Percentiles rank a stretch among this genome's conserved stretches.
These are phyloP conservation scores for Diphasiastrum complanatum DNA, from an alignment of 83 land plant species.

Conservation along the genomic window DNA sequence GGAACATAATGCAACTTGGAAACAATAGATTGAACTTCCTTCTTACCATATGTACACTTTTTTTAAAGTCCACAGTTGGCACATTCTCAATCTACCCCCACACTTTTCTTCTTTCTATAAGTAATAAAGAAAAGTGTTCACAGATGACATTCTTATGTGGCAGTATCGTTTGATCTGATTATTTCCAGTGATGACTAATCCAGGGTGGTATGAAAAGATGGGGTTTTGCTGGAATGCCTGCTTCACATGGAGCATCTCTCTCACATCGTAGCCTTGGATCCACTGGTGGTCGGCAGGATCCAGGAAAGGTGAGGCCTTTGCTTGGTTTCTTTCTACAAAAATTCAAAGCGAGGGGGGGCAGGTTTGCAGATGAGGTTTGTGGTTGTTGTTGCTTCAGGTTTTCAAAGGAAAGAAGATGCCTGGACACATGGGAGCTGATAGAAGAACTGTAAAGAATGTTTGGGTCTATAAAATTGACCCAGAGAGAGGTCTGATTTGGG, in stretches of 20 bases:
- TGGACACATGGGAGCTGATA: conserved; percentile 87
- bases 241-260: conserved; percentile 90
- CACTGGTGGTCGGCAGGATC: conserved; percentile 93
- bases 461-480: conserved; percentile 96
- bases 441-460: conserved; percentile 75
- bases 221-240: conserved; percentile 82
- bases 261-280: conserved; percentile 83
- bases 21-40: too few relatives aligned
- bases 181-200: too few relatives aligned
- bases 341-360: neutral
- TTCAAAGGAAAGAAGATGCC: conserved; percentile 97
- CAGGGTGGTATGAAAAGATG: conserved; percentile 97
- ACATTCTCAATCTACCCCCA: too few relatives aligned
- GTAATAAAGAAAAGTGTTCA: too few relatives aligned
- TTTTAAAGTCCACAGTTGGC: too few relatives aligned
- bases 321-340: neutral
- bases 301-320: conserved; percentile 70
- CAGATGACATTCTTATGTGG: too few relatives aligned
- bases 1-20: too few relatives aligned
- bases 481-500: conserved; percentile 83
- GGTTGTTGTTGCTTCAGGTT: conserved; percentile 45
- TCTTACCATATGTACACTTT: too few relatives aligned
- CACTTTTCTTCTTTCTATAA: too few relatives aligned
- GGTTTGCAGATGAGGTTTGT: neutral
- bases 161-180: too few relatives aligned